Percentiles rank a stretch among this genome's conserved stretches.
Evolutionary conservation across 148 eudicot genomes (phyloP).

Genomic region (Pouteria glomerata): DNA sequence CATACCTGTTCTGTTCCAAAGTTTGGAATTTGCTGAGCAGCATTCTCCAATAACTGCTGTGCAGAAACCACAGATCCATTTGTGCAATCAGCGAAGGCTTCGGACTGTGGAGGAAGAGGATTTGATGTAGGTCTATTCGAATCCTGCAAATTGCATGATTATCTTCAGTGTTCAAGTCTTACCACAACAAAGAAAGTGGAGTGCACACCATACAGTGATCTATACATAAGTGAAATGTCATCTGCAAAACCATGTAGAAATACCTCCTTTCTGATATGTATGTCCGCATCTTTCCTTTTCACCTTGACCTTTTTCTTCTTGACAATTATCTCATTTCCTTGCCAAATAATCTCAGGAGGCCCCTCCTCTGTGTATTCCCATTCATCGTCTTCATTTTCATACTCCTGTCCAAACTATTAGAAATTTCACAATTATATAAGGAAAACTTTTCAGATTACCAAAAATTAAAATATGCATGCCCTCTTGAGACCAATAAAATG

Average conservation of each 20-base stretch:
- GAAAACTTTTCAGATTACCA: not conserved
- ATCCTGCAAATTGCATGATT: slow-evolving; percentile 42
- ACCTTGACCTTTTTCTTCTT: slow-evolving; percentile 84
- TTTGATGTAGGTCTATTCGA: slow-evolving; percentile 80
- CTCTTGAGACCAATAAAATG: not conserved
- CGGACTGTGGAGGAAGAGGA: slow-evolving; percentile 96
- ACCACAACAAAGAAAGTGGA: not conserved
- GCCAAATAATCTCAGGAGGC: slow-evolving; percentile 96
- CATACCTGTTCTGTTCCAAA: slow-evolving; percentile 95
- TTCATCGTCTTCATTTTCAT: slow-evolving; percentile 51
- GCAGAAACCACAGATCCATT: slow-evolving; percentile 40
- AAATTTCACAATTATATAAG: slow-evolving; percentile 8
- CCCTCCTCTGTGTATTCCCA: slow-evolving; percentile 96
- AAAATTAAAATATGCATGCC: not conserved
- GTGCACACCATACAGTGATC: not conserved
- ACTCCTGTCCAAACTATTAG: slow-evolving; percentile 44
- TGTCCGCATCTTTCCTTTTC: slow-evolving; percentile 51
- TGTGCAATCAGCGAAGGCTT: slow-evolving; percentile 59
- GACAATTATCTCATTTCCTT: slow-evolving; percentile 93
- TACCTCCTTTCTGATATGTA: slow-evolving; percentile 45
- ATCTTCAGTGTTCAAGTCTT: not conserved
- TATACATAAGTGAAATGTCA: no score
- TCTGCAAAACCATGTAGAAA: not conserved
- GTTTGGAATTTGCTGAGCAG: slow-evolving; percentile 88
- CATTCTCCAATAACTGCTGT: slow-evolving; percentile 68